Base-by-base conservation (phyloP, 2,329 filamentous ascomycete genomes). In the Colletotrichum musicola region DNA sequence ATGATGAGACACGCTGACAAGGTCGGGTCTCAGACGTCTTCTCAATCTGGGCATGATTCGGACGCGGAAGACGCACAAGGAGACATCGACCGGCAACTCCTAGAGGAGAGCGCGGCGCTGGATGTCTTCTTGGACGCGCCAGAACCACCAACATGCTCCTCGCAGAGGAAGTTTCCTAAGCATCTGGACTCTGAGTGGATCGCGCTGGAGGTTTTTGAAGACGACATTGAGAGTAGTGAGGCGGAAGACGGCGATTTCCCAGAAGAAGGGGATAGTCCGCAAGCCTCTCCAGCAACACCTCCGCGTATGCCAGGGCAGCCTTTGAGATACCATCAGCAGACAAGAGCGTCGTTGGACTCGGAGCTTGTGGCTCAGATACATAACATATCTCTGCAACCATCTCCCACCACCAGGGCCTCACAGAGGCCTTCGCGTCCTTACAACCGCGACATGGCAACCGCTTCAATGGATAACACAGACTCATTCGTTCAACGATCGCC, bases 101-200 rank as follows among this genome's bases (percentile, higher is more conserved):
- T 71, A 20, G 76, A 75, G 35, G 83, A 81, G 69, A 81, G 73
- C 62, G 73, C 74, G 55, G 72, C 58, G 13, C 62, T 35, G 20
- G 64, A 60, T 69, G 9, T 40, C 9, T 58, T 72, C 7, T 64
- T 63, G 50, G 75, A 68, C 72, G 20, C 4, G 51, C 44, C 50
- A 4, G 50, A 40, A 5, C 40, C 51, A 30, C 44, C 55, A 7
- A 38, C 30, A n/a, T 13, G 42, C 6, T n/a, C 35, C 12, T 10
- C 62, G 35, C 46, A 46, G 4, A 58, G 7, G 86, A 82, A 83
- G 12, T 82, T 97, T 3, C 93, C 94, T 0, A 84, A 85, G 1
- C 92, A 94, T 68, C 83, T 97, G 0, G 95, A 97, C 73, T 90
- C 92, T 0, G 95, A 97, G 78, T 98, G 95, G 95, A 88, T 97